These are phyloP conservation scores for Fraxinus velutina DNA, from an alignment of 305 asterid species.

Conservation along the genomic window DNA sequence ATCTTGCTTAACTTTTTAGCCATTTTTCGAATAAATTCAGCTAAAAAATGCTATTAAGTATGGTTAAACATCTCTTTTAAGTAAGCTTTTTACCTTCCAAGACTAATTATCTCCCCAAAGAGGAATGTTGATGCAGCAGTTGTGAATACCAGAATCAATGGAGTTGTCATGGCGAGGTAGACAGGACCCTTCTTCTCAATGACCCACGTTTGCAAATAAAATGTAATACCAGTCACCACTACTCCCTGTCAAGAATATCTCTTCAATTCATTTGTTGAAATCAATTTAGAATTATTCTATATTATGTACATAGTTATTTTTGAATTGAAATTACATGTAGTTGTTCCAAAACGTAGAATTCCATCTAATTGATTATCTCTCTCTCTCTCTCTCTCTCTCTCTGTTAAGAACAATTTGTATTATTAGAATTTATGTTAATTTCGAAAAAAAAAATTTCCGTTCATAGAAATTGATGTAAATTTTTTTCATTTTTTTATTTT, in stretches of 20 bases:
- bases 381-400: too few species aligned
- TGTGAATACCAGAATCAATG: slow-evolving; percentile 60
- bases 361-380: too few species aligned
- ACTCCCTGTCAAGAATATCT: slow-evolving; percentile 51
- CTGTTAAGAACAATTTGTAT: too few species aligned
- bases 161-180: slow-evolving; percentile 72
- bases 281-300: too few species aligned
- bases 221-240: slow-evolving; percentile 72
- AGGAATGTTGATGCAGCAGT: slow-evolving; percentile 60
- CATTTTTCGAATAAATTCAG: background rate
- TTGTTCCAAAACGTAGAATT: too few species aligned
- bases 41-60: background rate
- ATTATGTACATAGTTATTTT: too few species aligned
- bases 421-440: too few species aligned
- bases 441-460: too few species aligned
- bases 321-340: too few species aligned
- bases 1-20: background rate
- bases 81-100: slow-evolving; percentile 52
- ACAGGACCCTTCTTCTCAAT: slow-evolving; percentile 92
- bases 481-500: too few species aligned
- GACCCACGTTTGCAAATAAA: slow-evolving; percentile 86
- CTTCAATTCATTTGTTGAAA: too few species aligned
- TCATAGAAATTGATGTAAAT: too few species aligned
- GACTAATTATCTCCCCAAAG: slow-evolving; percentile 63
- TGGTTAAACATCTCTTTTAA: background rate